Percentiles rank a stretch among this genome's conserved stretches.
Conservation (phyloP, 2,329 filamentous ascomycete genomes). For the Talaromyces funiculosus region DNA sequence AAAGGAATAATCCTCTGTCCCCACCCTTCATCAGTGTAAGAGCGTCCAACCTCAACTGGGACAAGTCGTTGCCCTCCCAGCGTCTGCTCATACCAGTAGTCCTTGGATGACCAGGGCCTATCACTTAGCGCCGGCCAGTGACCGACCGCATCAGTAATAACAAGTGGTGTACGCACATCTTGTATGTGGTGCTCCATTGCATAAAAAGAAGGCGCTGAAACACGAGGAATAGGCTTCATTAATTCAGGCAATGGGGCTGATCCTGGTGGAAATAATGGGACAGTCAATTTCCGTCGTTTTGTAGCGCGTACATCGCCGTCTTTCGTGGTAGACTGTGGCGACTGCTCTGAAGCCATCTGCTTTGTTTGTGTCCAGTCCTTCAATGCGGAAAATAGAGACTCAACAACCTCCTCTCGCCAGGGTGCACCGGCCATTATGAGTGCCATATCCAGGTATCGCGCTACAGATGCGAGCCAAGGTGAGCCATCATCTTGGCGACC, state of each 20-base stretch:
- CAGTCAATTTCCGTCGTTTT: conserved; percentile 30
- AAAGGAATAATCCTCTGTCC: conserved; percentile 76
- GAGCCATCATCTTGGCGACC: not conserved
- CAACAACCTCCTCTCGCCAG: conserved; percentile 44
- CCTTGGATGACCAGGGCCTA: conserved; percentile 64
- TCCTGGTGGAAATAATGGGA: conserved; percentile 30
- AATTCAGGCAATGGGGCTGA: conserved; percentile 29
- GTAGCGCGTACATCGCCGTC: conserved; percentile 12
- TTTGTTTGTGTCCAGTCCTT: conserved; percentile 20
- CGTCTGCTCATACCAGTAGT: conserved; percentile 69
- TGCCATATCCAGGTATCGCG: conserved; percentile 67
- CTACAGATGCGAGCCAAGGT: conserved; percentile 53
- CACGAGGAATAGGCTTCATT: conserved; percentile 33
- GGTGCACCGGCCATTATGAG: conserved; percentile 69
- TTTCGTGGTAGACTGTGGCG: not conserved
- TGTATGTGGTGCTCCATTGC: conserved; percentile 58
- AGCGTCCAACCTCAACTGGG: conserved; percentile 77
- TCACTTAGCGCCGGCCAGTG: conserved; percentile 72
- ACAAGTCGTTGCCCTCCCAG: conserved; percentile 73
- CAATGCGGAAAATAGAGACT: conserved; percentile 31
- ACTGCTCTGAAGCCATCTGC: not conserved
- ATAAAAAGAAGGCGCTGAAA: conserved; percentile 49
- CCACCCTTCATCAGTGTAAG: conserved; percentile 83
- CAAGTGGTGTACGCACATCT: conserved; percentile 51
- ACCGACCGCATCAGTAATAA: conserved; percentile 61